A percentile compares a stretch with the other conserved stretches of the same genome.
Conservation (phyloP, 192 early-diverging fungal species). For the Chytriomyces hyalinus region DNA sequence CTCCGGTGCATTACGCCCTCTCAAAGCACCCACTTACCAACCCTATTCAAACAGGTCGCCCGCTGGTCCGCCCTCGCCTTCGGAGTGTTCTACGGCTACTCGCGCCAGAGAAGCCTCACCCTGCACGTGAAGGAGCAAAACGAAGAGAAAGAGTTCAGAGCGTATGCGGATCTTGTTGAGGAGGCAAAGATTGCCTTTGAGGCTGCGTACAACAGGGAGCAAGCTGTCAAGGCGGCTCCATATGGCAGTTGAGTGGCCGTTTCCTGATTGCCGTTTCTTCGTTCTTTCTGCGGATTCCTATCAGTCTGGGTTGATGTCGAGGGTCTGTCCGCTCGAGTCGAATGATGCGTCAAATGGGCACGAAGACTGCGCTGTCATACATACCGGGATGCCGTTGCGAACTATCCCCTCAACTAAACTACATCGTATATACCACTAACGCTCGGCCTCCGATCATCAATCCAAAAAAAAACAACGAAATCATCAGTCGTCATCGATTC, state of each 20-base stretch:
- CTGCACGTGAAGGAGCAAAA: conserved; percentile 48
- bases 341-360: neutral
- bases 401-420: neutral
- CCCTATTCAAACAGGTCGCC: conserved; percentile 45
- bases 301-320: too few relatives aligned
- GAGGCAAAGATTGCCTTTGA: conserved; percentile 61
- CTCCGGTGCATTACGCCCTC: neutral
- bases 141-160: conserved; percentile 35
- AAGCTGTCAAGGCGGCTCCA: conserved; percentile 47
- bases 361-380: neutral
- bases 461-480: neutral
- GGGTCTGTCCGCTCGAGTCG: too few relatives aligned
- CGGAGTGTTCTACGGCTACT: conserved; percentile 57
- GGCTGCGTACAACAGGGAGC: conserved; percentile 52
- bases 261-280: too few relatives aligned
- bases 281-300: too few relatives aligned
- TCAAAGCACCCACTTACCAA: neutral
- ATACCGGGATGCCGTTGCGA: neutral
- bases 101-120: conserved; percentile 47
- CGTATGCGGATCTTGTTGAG: conserved; percentile 54
- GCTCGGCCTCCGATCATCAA: neutral
- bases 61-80: conserved; percentile 51
- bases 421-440: neutral
- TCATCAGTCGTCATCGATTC: conserved; percentile 52
- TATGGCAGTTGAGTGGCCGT: conserved; percentile 45